phyloP scores from a whole-genome alignment of 148 eudicot genomes.

The Silene conica region DNA sequence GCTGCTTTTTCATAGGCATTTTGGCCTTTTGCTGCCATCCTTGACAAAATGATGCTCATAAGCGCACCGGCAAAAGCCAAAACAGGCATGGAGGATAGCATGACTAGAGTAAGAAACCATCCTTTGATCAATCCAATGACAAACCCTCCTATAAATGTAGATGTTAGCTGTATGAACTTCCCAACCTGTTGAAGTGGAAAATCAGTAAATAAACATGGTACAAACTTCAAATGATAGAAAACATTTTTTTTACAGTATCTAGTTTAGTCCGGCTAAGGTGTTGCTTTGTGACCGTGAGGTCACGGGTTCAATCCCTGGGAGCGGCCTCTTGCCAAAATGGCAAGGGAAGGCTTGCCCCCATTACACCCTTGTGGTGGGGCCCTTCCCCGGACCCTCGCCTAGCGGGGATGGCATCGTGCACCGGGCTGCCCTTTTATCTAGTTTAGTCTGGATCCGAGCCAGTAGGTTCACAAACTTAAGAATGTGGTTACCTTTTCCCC shows the following conservation, averaged over 20 bases:
- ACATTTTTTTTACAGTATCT: background rate
- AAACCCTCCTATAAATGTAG: conserved; percentile 74
- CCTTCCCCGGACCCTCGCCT: too few species aligned
- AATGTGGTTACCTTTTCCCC: conserved; percentile 60
- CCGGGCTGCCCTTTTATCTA: too few species aligned
- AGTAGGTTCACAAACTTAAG: background rate
- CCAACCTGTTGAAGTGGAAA: conserved; percentile 51
- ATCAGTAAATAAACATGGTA: background rate
- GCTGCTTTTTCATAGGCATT: conserved; percentile 70
- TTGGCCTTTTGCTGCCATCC: conserved; percentile 61
- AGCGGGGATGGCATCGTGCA: too few species aligned
- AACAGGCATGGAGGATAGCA: conserved; percentile 57
- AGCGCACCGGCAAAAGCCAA: conserved; percentile 50
- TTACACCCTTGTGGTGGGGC: too few species aligned
- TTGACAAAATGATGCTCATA: conserved; percentile 44
- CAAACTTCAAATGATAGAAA: background rate
- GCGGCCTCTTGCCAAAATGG: too few species aligned
- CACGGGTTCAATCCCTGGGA: too few species aligned
- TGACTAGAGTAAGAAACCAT: conserved; percentile 79
- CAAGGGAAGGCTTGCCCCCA: too few species aligned
- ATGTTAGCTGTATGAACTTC: conserved; percentile 52
- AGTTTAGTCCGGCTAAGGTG: background rate
- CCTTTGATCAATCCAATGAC: conserved; percentile 65
- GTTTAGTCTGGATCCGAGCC: background rate
- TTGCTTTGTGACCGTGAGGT: too few species aligned